Base-by-base conservation (phyloP, 192 early-diverging fungal genomes). In the Podila verticillata region DNA sequence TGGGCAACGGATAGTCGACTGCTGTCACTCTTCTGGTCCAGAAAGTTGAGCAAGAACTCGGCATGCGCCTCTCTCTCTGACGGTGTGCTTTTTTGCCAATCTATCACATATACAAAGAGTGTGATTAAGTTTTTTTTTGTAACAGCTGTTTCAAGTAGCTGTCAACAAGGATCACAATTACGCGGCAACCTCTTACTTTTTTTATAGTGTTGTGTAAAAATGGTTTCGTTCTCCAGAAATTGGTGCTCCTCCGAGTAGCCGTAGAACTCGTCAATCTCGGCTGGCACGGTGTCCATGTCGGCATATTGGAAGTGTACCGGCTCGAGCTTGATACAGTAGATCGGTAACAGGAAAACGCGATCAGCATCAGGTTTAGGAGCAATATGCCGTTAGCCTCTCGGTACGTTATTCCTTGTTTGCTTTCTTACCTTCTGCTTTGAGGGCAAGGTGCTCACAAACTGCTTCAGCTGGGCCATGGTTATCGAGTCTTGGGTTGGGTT, bases 211-310 rank as follows among this genome's bases (percentile, higher is more conserved):
- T 85, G 64, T 30, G 80, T 63, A 73, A 87, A 89, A 9, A 65
- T 34, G 47, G 73, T 60, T 51, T 82, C 68, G 48, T 87, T 77
- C 5, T 84, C 84, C 7, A 81, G 28, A 30, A 84, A 79, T 65
- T 84, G 74, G 15, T 83, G 61, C 8, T 85, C 80, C 70, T 90
- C 87, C 22, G 74, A 59, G 69, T 89, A 90, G 28, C 86, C 81
- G 44, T 82, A 90, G 48, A 90, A 89, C 56, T 90, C 89, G 62
- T 90, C 84, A 57, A 88, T 87, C 68, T 90, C 89, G 13, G 83
- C 84, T 17, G 75, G 30, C 1, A 86, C 44, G 3, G 73, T 77
- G 20, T 90, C 89, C 61, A 72, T 81, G 63, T 90, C 89, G 20
- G 73, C 77, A 65, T 90, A 90, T 39, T 70, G 63, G 57, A 90